phyloP scores from a whole-genome alignment of 2,329 filamentous ascomycete genomes.

The Botrytis deweyae region DNA sequence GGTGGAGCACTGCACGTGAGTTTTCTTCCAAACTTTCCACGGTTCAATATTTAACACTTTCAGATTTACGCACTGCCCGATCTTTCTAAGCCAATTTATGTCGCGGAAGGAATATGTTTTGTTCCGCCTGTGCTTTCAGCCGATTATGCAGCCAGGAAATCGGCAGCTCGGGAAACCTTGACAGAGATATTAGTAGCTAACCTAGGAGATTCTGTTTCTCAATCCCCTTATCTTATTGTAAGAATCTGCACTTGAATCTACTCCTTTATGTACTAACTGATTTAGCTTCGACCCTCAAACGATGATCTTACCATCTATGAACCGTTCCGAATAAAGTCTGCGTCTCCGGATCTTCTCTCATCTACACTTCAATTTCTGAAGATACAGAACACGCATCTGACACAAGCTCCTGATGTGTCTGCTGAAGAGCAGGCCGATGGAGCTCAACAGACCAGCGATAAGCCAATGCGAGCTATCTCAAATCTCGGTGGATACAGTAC shows the following conservation, averaged over 20 bases:
- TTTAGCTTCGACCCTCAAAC: constrained; percentile 69
- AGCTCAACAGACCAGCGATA: constrained; percentile 45
- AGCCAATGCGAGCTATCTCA: constrained; percentile 46
- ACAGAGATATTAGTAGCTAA: constrained; percentile 82
- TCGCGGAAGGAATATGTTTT: constrained; percentile 74
- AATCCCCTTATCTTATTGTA: constrained; percentile 79
- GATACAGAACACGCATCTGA: constrained; percentile 64
- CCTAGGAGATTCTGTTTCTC: constrained; percentile 71
- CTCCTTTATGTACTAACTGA: constrained; percentile 21
- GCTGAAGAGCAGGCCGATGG: constrained; percentile 51
- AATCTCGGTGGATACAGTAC: constrained; percentile 77
- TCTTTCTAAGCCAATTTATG: constrained; percentile 68
- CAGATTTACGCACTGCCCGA: constrained; percentile 77
- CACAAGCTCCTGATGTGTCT: constrained; percentile 53
- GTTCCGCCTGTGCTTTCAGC: constrained; percentile 73
- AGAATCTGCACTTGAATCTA: constrained; percentile 38
- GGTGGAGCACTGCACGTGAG: constrained; percentile 74
- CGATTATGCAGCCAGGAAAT: constrained; percentile 68
- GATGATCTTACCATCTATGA: constrained; percentile 88
- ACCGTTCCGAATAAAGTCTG: constrained; percentile 58
- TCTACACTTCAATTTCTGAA: constrained; percentile 72
- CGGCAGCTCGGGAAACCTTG: constrained; percentile 69
- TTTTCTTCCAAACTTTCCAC: constrained; percentile 25
- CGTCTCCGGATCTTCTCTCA: constrained; percentile 28
- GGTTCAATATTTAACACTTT: constrained; percentile 22